Percentiles rank a stretch among this genome's conserved stretches.
phyloP scores from a whole-genome alignment of 2,329 filamentous ascomycete genomes.

The Clarireedia hainanense region DNA sequence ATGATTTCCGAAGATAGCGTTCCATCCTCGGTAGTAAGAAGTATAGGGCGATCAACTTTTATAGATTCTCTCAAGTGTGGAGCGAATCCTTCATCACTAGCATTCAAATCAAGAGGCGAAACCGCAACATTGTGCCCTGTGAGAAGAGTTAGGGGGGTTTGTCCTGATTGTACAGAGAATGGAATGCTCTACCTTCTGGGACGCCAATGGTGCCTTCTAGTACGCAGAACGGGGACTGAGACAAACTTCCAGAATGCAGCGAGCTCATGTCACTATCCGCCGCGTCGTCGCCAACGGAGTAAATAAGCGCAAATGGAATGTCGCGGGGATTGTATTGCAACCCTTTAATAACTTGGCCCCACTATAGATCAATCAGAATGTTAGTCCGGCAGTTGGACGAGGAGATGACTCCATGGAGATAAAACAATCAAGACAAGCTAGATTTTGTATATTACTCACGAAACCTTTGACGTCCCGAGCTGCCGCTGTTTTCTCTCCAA shows the following conservation, averaged over 20 bases:
- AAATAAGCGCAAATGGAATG: conserved; percentile 68
- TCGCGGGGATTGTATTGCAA: conserved; percentile 62
- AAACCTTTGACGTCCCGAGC: conserved; percentile 68
- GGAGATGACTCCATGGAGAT: not conserved
- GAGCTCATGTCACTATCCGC: conserved; percentile 63
- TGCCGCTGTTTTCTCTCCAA: conserved; percentile 65
- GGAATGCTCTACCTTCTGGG: conserved; percentile 37
- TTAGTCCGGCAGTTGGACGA: not conserved
- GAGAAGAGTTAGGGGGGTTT: conserved; percentile 36
- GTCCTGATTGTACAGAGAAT: not conserved
- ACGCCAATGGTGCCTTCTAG: conserved; percentile 68
- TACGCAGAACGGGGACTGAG: conserved; percentile 54
- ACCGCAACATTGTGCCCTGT: conserved; percentile 53
- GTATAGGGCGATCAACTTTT: conserved; percentile 55
- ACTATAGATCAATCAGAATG: conserved; percentile 30
- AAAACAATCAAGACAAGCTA: not conserved
- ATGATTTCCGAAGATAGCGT: conserved; percentile 59
- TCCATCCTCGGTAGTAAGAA: conserved; percentile 58
- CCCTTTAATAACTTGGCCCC: conserved; percentile 60
- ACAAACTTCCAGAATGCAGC: conserved; percentile 57
- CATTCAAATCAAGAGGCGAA: conserved; percentile 57
- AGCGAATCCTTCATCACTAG: conserved; percentile 65
- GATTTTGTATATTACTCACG: conserved; percentile 3
- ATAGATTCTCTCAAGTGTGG: conserved; percentile 72
- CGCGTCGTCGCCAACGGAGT: conserved; percentile 63